Base-by-base conservation (phyloP, 225 moss, liverwort and hornwort species). In the Rhytidiadelphus loreus region DNA sequence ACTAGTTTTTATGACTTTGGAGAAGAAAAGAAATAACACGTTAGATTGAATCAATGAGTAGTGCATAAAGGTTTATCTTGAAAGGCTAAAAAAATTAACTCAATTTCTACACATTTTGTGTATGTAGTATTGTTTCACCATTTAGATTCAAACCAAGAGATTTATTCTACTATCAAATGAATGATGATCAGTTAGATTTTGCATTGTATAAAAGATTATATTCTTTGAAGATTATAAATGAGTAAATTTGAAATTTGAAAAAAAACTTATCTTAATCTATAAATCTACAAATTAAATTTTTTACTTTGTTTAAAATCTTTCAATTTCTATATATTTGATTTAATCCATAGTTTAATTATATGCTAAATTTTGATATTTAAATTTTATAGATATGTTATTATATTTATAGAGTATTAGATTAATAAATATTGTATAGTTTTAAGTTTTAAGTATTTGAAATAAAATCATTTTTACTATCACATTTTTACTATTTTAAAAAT, bases 291-390 rank as follows among this genome's bases (percentile, higher is more conserved):
- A n/a, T n/a, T n/a, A n/a, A n/a, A n/a, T n/a, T n/a, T 17, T n/a
- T 21, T 4, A 68, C 0, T 13, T 23, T 23, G 3, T 23, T 69
- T 23, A 2, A 39, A 8, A 13, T 8, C 4, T 24, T 39, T 7
- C 2, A 20, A 6, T 13, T 13, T 69, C 13, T 23, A 12, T 4
- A 13, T 4, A 13, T 69, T 23, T 39, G 5, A 68, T 68, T n/a
- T 13, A 23, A 24, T 23, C 0, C 2, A 2, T 4, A 23, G 0
- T 39, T n/a, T 23, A 7, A 23, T 24, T 24, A 8, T 24, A 13
- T 69, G 7, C 4, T 39, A 39, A 24, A 39, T 4, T 69, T 39
- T n/a, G 12, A 23, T 14, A 39, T n/a, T 39, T 4, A 12, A n/a
- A 22, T 22, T 23, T 68, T 37, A 13, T 7, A 66, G 0, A 35